A percentile compares a stretch with the other conserved stretches of the same genome.
Evolutionary conservation across 139 green algal genomes (phyloP).

Genomic region (Mychonastes homosphaera): DNA sequence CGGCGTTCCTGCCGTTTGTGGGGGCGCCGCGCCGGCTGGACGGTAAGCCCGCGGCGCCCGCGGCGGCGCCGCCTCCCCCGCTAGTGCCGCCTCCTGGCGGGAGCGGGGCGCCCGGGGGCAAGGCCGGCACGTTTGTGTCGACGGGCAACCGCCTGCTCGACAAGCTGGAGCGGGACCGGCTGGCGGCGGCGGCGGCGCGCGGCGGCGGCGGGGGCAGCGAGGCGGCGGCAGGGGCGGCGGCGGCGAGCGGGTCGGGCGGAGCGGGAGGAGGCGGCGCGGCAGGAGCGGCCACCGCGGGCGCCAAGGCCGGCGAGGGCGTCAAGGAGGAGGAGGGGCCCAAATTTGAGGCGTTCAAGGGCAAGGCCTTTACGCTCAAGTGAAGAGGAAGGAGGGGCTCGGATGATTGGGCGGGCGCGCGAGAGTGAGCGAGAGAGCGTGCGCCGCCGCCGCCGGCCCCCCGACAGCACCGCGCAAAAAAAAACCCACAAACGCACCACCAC

Average conservation of each 20-base stretch:
- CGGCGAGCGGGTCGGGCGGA: background rate
- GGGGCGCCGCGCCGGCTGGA: constrained; percentile 64
- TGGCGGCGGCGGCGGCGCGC: background rate
- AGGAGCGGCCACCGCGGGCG: constrained; percentile 3
- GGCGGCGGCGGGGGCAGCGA: background rate
- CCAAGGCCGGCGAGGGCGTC: constrained; percentile 18
- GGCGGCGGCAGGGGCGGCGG: constrained; percentile 3
- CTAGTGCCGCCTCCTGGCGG: background rate
- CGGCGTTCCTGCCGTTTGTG: constrained; percentile 67
- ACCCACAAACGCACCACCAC: too few species aligned
- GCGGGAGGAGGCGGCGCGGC: background rate
- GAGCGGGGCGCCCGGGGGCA: constrained; percentile 10
- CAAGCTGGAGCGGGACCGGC: constrained; percentile 34
- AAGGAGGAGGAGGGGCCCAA: constrained; percentile 29
- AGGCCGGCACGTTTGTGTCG: constrained; percentile 54
- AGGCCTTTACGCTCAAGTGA: constrained; percentile 31
- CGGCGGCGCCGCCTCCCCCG: background rate
- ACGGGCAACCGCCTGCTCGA: constrained; percentile 55
- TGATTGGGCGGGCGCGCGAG: too few species aligned
- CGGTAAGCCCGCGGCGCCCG: constrained; percentile 39
- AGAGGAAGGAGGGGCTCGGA: constrained; percentile 2
- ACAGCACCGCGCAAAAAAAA: too few species aligned
- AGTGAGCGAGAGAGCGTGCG: too few species aligned
- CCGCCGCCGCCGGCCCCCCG: too few species aligned
- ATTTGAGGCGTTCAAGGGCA: constrained; percentile 55